Evolutionary conservation across 2,329 filamentous ascomycete genomes (phyloP).

Genomic region (Stachybotrys elegans): DNA sequence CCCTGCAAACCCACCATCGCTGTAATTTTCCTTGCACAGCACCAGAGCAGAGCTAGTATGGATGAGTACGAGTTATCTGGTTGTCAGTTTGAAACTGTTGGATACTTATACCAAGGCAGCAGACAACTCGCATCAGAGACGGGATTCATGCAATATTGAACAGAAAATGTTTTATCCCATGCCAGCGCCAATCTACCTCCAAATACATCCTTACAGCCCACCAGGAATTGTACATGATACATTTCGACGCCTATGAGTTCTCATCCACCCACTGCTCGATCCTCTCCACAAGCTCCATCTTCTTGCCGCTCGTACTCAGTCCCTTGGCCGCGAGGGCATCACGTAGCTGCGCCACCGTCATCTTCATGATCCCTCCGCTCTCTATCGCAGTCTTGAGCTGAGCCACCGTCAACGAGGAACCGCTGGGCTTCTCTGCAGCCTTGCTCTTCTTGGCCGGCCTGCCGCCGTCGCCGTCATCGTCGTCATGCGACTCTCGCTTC

Average conservation of each 20-base stretch:
- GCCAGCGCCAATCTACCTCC: constrained; percentile 7
- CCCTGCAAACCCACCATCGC: too few relatives aligned
- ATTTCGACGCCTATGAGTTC: constrained; percentile 22
- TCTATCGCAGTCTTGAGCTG: constrained; percentile 41
- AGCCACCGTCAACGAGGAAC: constrained; percentile 33
- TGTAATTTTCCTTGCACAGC: too few relatives aligned
- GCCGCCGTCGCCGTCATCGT: constrained; percentile 36
- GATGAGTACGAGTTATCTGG: too few relatives aligned
- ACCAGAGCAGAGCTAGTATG: too few relatives aligned
- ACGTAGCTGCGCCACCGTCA: constrained; percentile 50
- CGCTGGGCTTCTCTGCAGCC: constrained; percentile 25
- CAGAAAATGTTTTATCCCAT: too few relatives aligned
- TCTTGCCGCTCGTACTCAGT: constrained; percentile 44
- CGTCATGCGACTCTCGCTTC: constrained; percentile 48
- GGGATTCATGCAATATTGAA: too few relatives aligned
- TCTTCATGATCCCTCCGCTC: constrained; percentile 42
- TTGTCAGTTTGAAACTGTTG: too few relatives aligned
- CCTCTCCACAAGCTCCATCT: constrained; percentile 49
- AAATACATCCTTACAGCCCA: background rate
- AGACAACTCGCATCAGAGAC: too few relatives aligned
- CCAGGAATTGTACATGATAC: too few relatives aligned
- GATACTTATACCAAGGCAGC: too few relatives aligned
- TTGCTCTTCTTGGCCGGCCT: constrained; percentile 42
- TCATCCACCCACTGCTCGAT: constrained; percentile 53
- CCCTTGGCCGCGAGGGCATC: constrained; percentile 42